Conservation (phyloP, 805 yeast species). For the Candida hispaniensis region DNA sequence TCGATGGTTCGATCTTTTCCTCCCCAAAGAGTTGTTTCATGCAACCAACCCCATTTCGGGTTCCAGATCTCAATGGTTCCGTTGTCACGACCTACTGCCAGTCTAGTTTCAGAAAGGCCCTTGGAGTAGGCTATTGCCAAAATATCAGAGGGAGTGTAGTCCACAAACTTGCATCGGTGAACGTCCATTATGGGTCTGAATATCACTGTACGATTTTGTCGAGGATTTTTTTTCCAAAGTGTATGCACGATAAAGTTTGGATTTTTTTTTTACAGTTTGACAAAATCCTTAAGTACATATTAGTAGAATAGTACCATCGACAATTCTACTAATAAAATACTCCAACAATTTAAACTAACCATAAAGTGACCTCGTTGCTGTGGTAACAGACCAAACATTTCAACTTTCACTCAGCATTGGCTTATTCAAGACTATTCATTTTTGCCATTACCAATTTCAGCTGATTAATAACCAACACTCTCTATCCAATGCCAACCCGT, state of each 20-base stretch:
- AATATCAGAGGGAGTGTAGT: slow-evolving; percentile 72
- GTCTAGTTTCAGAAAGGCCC: slow-evolving; percentile 42
- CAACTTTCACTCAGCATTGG: too few relatives aligned
- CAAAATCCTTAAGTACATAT: neutral
- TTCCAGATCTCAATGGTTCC: slow-evolving; percentile 97
- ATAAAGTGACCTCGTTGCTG: too few relatives aligned
- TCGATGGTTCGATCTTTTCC: slow-evolving; percentile 79
- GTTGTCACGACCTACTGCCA: slow-evolving; percentile 87
- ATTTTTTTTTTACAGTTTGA: neutral
- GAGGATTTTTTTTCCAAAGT: too few relatives aligned
- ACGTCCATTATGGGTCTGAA: slow-evolving; percentile 50
- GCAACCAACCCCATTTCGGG: slow-evolving; percentile 55
- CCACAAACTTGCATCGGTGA: slow-evolving; percentile 88
- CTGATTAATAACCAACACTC: too few relatives aligned
- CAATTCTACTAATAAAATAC: too few relatives aligned
- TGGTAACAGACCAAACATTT: slow-evolving; percentile 5
- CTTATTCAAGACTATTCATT: too few relatives aligned
- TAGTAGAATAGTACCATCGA: too few relatives aligned
- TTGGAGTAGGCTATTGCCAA: slow-evolving; percentile 75
- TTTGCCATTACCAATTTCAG: too few relatives aligned
- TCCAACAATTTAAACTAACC: too few relatives aligned
- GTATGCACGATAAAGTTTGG: too few relatives aligned
- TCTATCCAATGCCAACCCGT: too few relatives aligned
- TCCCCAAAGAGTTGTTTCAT: slow-evolving; percentile 63
- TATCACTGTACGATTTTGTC: too few relatives aligned